Evolutionary conservation across 805 yeast genomes (phyloP).

Genomic region (Cyberlindnera maclurae): DNA sequence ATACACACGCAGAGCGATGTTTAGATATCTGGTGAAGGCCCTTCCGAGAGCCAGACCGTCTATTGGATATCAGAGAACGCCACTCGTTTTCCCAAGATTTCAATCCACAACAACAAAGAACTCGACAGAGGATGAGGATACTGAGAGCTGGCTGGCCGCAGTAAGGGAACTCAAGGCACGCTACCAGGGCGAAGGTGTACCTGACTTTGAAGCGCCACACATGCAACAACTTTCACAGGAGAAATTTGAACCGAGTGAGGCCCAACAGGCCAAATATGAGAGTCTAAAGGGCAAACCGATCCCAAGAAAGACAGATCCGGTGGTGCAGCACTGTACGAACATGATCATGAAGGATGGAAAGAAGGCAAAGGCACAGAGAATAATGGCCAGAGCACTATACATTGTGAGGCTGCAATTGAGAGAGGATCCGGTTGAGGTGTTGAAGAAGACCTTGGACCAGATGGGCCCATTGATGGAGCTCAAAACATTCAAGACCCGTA

Average conservation of each 20-base stretch:
- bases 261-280: conserved; percentile 54
- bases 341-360: conserved; percentile 90
- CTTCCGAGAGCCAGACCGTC: conserved; percentile 1
- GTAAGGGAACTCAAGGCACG: conserved; percentile 29
- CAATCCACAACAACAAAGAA: conserved; percentile 5
- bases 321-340: conserved; percentile 70
- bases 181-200: conserved; percentile 26
- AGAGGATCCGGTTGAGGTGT: conserved; percentile 69
- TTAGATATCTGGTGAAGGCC: conserved; percentile 9
- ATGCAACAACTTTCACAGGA: conserved; percentile 20
- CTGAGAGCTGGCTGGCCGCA: conserved; percentile 41
- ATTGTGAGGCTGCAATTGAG: conserved; percentile 66
- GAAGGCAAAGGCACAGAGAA: conserved; percentile 71
- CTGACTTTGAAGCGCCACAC: conserved; percentile 25
- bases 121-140: conserved; percentile 14
- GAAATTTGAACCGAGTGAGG: conserved; percentile 51
- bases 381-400: conserved; percentile 71
- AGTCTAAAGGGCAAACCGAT: conserved; percentile 42
- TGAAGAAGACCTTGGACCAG: conserved; percentile 68
- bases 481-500: conserved; percentile 72
- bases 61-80: background rate
- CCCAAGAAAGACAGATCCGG: conserved; percentile 62
- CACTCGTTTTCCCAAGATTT: conserved; percentile 5
- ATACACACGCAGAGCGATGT: conserved; percentile 5
- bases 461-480: conserved; percentile 81